These are phyloP conservation scores for Aegilops sharonensis DNA, from an alignment of 176 grass and related monocot genomes.

Conservation along the genomic window DNA sequence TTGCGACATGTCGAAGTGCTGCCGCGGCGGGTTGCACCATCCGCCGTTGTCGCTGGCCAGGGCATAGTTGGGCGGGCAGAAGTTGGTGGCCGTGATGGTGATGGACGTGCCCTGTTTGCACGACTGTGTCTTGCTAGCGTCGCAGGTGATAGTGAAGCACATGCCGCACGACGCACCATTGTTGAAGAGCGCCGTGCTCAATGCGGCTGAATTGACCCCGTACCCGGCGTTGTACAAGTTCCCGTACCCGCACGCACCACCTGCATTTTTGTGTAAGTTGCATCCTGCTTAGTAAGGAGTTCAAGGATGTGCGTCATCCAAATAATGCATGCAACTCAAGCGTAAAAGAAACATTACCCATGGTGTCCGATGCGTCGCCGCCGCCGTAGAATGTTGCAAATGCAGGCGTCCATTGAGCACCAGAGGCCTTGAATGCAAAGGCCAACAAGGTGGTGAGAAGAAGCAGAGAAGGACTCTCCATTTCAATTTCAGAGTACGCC, in stretches of 20 bases:
- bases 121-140: not conserved
- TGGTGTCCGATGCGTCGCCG: not conserved
- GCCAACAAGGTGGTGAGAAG: not conserved
- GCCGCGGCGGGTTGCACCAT: conserved; percentile 67
- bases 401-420: conserved; percentile 4
- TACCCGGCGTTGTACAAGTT: not conserved
- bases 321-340: not conserved
- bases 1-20: conserved; percentile 78
- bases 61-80: not conserved
- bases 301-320: too few species aligned
- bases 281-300: not conserved
- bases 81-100: not conserved
- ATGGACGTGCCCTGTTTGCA: not conserved
- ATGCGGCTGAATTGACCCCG: not conserved
- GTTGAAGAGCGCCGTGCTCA: not conserved
- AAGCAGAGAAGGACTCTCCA: not conserved
- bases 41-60: conserved; percentile 47
- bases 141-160: not conserved
- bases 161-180: not conserved
- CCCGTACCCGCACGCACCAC: not conserved
- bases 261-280: not conserved
- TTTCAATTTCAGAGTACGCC: not conserved
- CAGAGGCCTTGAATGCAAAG: not conserved
- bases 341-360: not conserved
- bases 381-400: conserved; percentile 1